Percentiles rank a stretch among this genome's conserved stretches.
phyloP scores from a whole-genome alignment of 2,329 filamentous ascomycete species.

The Monosporascus sp. region DNA sequence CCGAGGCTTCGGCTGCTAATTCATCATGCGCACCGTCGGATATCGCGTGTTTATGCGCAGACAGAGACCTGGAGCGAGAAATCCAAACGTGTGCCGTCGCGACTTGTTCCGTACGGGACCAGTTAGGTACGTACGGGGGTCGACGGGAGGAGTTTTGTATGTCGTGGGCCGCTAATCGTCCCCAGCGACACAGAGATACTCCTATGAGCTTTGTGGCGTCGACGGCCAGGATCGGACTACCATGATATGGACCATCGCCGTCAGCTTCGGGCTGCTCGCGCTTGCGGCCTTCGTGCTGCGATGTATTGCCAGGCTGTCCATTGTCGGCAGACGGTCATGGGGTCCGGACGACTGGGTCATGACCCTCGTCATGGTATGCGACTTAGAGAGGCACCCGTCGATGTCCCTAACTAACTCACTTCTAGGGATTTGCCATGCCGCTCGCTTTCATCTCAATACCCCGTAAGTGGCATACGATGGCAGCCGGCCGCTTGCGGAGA shows the following conservation, averaged over 20 bases:
- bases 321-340: slow-evolving; percentile 10
- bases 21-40: neutral
- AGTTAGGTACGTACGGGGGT: neutral
- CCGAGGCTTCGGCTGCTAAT: neutral
- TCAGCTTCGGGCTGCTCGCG: slow-evolving; percentile 12
- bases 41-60: neutral
- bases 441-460: slow-evolving; percentile 7
- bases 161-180: neutral
- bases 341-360: slow-evolving; percentile 15
- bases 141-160: neutral
- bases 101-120: neutral
- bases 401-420: neutral
- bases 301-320: slow-evolving; percentile 9
- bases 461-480: slow-evolving; percentile 2
- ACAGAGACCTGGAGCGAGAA: neutral
- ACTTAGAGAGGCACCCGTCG: neutral
- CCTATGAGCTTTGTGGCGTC: slow-evolving; percentile 9
- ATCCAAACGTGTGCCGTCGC: neutral
- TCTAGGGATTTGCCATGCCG: slow-evolving; percentile 3
- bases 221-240: slow-evolving; percentile 10
- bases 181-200: slow-evolving; percentile 8
- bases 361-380: slow-evolving; percentile 4
- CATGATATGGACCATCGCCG: slow-evolving; percentile 9
- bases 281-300: slow-evolving; percentile 14
- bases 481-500: too few species aligned